Percentiles rank a stretch among this genome's conserved stretches.
Conservation (phyloP, 192 early-diverging fungal genomes). For the Podila clonocystis region DNA sequence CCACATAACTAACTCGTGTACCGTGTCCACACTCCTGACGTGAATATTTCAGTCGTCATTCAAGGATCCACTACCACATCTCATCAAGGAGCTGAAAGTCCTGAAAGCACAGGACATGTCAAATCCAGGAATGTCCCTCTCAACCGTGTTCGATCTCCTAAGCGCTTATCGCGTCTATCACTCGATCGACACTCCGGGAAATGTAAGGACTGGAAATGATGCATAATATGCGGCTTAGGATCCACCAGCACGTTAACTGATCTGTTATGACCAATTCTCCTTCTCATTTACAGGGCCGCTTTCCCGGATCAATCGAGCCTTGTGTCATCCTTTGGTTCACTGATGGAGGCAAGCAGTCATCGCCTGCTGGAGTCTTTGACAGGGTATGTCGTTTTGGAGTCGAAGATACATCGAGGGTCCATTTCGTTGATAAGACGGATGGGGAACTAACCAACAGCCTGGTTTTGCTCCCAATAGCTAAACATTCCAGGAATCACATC, state of each 20-base stretch:
- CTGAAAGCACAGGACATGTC: constrained; percentile 74
- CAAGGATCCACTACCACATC: constrained; percentile 58
- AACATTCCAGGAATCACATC: constrained; percentile 71
- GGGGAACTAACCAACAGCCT: background rate
- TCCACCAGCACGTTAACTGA: background rate
- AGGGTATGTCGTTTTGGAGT: constrained; percentile 11
- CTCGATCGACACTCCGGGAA: constrained; percentile 73
- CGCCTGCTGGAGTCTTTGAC: constrained; percentile 51
- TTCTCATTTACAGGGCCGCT: constrained; percentile 63
- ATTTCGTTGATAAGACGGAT: background rate
- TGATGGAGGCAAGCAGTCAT: constrained; percentile 71
- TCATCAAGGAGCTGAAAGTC: constrained; percentile 71
- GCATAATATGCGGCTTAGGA: background rate
- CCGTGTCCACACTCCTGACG: background rate
- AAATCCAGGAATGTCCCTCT: constrained; percentile 70
- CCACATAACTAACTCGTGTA: background rate
- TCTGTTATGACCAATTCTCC: background rate
- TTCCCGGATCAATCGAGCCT: constrained; percentile 68
- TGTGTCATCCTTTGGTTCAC: constrained; percentile 85
- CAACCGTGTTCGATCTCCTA: constrained; percentile 75
- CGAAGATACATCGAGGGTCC: background rate
- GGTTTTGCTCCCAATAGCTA: constrained; percentile 50
- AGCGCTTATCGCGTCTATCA: constrained; percentile 68
- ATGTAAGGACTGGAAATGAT: constrained; percentile 32
- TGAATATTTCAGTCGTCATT: constrained; percentile 46